Base-by-base conservation (phyloP, 106 monocot genomes). In the Allium cepa region DNA sequence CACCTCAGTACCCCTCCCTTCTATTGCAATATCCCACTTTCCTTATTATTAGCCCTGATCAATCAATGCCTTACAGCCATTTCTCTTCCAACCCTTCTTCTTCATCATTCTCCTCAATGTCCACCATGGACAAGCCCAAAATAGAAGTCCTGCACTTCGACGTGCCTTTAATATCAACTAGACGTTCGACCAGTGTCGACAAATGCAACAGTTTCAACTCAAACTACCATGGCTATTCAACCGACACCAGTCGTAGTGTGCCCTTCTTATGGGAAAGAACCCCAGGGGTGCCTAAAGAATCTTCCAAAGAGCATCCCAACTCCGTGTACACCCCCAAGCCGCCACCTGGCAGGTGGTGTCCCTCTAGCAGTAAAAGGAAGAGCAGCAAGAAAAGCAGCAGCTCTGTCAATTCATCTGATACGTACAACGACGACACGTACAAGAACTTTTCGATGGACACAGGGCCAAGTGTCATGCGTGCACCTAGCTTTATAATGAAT, bases 401-500 rank as follows among this genome's bases (percentile, higher is more conserved):
- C 36, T 76, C 64, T 2, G 7, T 10, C 9, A 17, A 36, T 8
- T 61, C 26, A 22, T 8, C 62, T 8, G 46, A 48, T 8, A 7
- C 50, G 65, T 48, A 12, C 22, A 26, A 22, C 9, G 52, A 67
- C 46, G 77, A 78, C 6, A 12, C 76, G 15, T 85, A 81, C n/a
- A 67, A 53, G 67, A 53, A 80, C 46, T 83, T 83, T 0, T 15
- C 76, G 61, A 60, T 78, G 0, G 81, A 79, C 8, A 53, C 71
- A 0, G 46, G 48, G 8, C 71, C 67, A 26, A 9, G 60, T 0
- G 55, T 61, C 16, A 60, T 55, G 16, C 77, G 71, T 10, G 22
- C 83, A 7, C 83, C 86, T 26, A 83, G 86, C 62, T 90, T 86
- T 75, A 87, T 90, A 72, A 86, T 90, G 86, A 75, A 80, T 27